Conservation (phyloP, 1,139 yeast genomes). For the Saccharomyces hybrid region DNA sequence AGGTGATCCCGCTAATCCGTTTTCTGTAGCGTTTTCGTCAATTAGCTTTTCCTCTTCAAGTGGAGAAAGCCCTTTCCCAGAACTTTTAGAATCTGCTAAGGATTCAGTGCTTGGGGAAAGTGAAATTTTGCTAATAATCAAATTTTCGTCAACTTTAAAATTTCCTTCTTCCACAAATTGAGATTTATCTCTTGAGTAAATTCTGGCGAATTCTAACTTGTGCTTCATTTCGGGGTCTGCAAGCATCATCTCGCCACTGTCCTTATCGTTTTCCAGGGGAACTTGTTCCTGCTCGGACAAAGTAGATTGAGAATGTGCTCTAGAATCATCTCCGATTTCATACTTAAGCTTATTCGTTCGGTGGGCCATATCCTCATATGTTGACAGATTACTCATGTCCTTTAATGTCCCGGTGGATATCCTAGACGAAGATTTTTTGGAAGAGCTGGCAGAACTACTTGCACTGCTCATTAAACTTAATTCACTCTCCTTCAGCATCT, state of each 20-base stretch:
- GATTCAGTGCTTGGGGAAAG: conserved; percentile 15
- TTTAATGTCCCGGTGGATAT: conserved; percentile 10
- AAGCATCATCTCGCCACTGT: conserved; percentile 3
- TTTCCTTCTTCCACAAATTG: conserved; percentile 26
- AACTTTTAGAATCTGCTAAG: conserved; percentile 2
- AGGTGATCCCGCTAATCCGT: neutral
- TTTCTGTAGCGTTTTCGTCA: neutral
- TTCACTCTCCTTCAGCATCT: conserved; percentile 32
- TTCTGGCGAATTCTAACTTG: conserved; percentile 21
- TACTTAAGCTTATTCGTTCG: conserved; percentile 5
- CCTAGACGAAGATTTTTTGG: conserved; percentile 14
- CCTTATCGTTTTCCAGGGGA: neutral
- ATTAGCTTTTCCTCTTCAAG: neutral
- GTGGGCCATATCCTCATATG: neutral
- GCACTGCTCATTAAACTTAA: conserved; percentile 27
- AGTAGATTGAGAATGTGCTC: neutral
- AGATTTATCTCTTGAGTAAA: conserved; percentile 24
- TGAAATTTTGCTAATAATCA: conserved; percentile 22
- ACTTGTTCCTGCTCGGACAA: neutral
- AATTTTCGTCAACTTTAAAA: conserved; percentile 24
- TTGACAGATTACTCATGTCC: conserved; percentile 1
- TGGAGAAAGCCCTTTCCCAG: neutral
- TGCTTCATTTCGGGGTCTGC: conserved; percentile 17
- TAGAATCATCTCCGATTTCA: neutral
- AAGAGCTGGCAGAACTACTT: conserved; percentile 19